Evolutionary conservation across 345 rosid genomes (phyloP).

Genomic region (Microcos paniculata): DNA sequence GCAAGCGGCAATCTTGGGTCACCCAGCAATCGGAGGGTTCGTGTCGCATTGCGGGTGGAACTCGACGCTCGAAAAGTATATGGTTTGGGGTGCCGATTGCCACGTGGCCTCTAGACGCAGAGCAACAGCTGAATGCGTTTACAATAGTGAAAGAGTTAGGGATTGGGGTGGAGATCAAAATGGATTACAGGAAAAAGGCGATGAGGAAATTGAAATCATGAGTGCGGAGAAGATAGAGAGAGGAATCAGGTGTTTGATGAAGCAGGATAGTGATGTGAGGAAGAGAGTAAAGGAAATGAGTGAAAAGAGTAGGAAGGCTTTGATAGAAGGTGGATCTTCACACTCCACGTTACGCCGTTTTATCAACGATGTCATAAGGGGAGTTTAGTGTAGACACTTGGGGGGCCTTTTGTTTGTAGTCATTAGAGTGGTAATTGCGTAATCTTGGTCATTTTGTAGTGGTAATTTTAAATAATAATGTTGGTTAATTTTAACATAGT

Average conservation of each 20-base stretch:
- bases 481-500: too few relatives aligned
- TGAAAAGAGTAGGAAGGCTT: background rate
- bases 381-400: too few relatives aligned
- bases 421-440: too few relatives aligned
- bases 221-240: background rate
- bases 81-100: conserved; percentile 3
- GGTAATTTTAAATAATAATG: background rate
- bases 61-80: background rate
- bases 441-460: background rate
- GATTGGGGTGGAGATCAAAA: background rate
- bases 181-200: background rate
- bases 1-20: background rate
- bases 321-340: background rate
- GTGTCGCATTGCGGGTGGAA: conserved; percentile 1
- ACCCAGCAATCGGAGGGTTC: background rate
- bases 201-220: background rate
- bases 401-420: too few relatives aligned
- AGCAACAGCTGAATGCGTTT: background rate
- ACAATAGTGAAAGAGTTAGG: background rate
- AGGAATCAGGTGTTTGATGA: background rate
- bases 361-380: background rate
- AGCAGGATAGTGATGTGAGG: background rate
- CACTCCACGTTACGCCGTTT: background rate
- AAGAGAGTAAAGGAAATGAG: background rate
- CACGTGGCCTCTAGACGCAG: background rate